Conservation (phyloP, 441 rosid genomes). For the Kokia cookei region DNA sequence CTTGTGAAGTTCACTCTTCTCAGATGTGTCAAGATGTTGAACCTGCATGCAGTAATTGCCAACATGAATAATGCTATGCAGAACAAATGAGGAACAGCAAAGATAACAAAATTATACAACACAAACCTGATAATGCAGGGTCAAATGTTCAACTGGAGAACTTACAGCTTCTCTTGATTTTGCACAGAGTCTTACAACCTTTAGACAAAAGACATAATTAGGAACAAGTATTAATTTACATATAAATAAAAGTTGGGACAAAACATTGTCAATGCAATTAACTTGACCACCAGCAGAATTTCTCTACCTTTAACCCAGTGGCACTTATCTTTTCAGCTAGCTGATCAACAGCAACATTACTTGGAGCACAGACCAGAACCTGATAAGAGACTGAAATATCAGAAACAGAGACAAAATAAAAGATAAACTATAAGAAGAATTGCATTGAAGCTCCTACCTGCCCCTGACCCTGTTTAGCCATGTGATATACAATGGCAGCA, state of each 20-base stretch:
- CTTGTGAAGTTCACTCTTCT: conserved; percentile 98
- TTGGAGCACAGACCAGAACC: conserved; percentile 99
- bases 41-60: conserved; percentile 49
- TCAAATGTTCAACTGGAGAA: conserved; percentile 98
- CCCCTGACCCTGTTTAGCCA: conserved; percentile 99
- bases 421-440: conserved; percentile 8
- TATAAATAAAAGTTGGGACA: not conserved
- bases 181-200: conserved; percentile 99
- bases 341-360: conserved; percentile 99
- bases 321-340: conserved; percentile 99
- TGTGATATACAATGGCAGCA: conserved; percentile 99
- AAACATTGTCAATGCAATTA: conserved; percentile 2
- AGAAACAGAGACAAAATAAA: not conserved
- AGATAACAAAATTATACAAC: conserved; percentile 2
- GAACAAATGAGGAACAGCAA: not conserved
- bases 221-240: not conserved
- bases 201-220: conserved; percentile 8
- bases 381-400: conserved; percentile 22
- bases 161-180: conserved; percentile 99
- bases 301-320: conserved; percentile 86
- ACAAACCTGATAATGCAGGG: conserved; percentile 98
- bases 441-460: conserved; percentile 46
- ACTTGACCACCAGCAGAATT: not conserved
- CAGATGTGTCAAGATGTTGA: conserved; percentile 96
- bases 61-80: conserved; percentile 14